Evolutionary conservation across 2,329 filamentous ascomycete genomes (phyloP).

Genomic region (Talaromyces sp.): DNA sequence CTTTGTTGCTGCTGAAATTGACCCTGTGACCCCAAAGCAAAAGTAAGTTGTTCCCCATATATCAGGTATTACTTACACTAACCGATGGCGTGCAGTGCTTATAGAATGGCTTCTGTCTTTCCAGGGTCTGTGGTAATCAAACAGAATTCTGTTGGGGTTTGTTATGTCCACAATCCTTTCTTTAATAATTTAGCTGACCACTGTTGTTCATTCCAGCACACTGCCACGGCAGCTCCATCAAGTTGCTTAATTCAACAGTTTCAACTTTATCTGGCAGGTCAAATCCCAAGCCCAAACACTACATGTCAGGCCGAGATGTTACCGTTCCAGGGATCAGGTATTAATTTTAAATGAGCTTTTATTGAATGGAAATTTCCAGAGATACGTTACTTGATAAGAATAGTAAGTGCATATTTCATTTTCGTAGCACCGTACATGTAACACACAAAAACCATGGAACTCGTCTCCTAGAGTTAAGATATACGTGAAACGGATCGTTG

Average conservation of each 20-base stretch:
- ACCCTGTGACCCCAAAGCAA: constrained; percentile 54
- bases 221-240: not conserved
- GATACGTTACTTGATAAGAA: too few relatives aligned
- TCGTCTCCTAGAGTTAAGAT: too few relatives aligned
- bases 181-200: not conserved
- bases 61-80: constrained; percentile 5
- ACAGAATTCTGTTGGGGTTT: constrained; percentile 38
- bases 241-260: not conserved
- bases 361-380: too few relatives aligned
- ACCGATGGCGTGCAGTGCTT: constrained; percentile 15
- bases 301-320: not conserved
- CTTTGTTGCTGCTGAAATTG: constrained; percentile 52
- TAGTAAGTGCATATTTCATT: too few relatives aligned
- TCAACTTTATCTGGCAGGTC: not conserved
- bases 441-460: too few relatives aligned
- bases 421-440: too few relatives aligned
- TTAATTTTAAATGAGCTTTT: not conserved
- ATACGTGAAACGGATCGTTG: too few relatives aligned
- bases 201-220: not conserved
- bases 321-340: not conserved
- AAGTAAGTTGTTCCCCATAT: constrained; percentile 16
- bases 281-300: not conserved
- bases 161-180: constrained; percentile 16
- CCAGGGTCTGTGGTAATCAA: constrained; percentile 39
- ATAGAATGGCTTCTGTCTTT: constrained; percentile 35